Evolutionary conservation across 495 filamentous ascomycete genomes (phyloP), one percentile per base, ranked within the genome.

Genomic region (Apiosordaria backusii): DNA sequence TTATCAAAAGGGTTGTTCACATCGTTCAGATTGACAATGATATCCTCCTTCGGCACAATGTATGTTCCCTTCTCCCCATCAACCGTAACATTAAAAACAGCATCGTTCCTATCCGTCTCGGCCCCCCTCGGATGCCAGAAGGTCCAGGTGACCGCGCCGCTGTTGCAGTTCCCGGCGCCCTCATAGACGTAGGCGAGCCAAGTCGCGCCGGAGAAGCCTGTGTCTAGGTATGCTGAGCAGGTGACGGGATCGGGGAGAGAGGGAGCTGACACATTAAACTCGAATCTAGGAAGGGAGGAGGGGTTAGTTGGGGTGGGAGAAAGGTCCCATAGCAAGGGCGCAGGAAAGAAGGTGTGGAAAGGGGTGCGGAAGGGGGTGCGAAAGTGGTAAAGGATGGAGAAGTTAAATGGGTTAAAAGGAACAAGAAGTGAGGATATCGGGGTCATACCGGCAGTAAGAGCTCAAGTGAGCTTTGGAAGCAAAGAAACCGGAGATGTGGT

Each of bases 141-240:
- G 22, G 59, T 63, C 65, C 65, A 67, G 60, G 50, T 24, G 10
- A 67, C 65, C 18, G 21, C 23, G 5, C 16, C 26, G 65, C 24
- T 59, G 52, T 57, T 24, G 60, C 65, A 67, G 2, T 63, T 57
- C 13, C 65, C 65, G 1, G 23, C 22, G 13, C 59, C 64, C 7
- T 29, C 4, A 2, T 19, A 60, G 26, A 67, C 60, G 19, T 29
- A 19, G 3, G 26, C 65, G 16, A 67, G 59, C 65, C 65, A 67
- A 19, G 60, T 58, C 10, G 65, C 59, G 24, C 65, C 65, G 6
- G 60, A 57, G 60, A 67, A 67, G 21, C 65, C 65, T 52, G 45
- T 22, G 24, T 67, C 65, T 60, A 63, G 22, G 13, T 18, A 35
- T 60, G 65, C 65, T 3, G 15, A 24, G 4, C 65, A 67, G 24